Evolutionary conservation across 2,329 filamentous ascomycete genomes (phyloP).

Genomic region (Aspergillus oerlinghausenensis): DNA sequence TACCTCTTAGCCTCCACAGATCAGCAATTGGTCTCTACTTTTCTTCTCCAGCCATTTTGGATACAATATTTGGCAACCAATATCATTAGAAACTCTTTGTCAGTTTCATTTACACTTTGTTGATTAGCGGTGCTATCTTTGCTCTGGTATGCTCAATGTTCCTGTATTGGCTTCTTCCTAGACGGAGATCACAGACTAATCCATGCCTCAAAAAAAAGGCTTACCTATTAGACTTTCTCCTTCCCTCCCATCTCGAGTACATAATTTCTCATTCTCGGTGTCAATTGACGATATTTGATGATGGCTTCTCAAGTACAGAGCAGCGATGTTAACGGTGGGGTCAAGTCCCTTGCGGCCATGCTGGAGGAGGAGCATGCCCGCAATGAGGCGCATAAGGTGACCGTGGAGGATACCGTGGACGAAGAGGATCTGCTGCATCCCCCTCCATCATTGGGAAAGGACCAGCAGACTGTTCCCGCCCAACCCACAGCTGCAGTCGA

Average conservation of each 20-base stretch:
- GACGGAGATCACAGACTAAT: background rate
- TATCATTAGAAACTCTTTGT: background rate
- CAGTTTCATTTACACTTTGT: background rate
- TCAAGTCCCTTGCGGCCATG: constrained; percentile 49
- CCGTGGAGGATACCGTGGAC: constrained; percentile 75
- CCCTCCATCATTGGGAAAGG: constrained; percentile 42
- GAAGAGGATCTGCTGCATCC: constrained; percentile 66
- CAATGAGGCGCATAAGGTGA: constrained; percentile 56
- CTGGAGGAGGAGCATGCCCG: constrained; percentile 51
- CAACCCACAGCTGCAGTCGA: constrained; percentile 17
- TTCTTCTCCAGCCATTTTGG: background rate
- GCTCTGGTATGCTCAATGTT: background rate
- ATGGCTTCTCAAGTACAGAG: constrained; percentile 33
- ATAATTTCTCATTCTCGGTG: background rate
- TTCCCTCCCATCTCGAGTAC: constrained; percentile 7
- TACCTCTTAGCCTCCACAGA: constrained; percentile 14
- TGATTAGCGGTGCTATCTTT: background rate
- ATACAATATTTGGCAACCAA: background rate
- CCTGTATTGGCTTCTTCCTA: background rate
- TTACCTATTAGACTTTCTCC: constrained; percentile 2
- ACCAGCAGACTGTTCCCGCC: constrained; percentile 25
- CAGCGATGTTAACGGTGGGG: constrained; percentile 28
- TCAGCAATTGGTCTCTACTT: constrained; percentile 13
- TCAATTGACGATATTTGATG: constrained; percentile 5
- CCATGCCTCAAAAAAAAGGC: background rate